Base-by-base conservation (phyloP, 2,329 filamentous ascomycete species). In the Coccinonectria pachysandricola region DNA sequence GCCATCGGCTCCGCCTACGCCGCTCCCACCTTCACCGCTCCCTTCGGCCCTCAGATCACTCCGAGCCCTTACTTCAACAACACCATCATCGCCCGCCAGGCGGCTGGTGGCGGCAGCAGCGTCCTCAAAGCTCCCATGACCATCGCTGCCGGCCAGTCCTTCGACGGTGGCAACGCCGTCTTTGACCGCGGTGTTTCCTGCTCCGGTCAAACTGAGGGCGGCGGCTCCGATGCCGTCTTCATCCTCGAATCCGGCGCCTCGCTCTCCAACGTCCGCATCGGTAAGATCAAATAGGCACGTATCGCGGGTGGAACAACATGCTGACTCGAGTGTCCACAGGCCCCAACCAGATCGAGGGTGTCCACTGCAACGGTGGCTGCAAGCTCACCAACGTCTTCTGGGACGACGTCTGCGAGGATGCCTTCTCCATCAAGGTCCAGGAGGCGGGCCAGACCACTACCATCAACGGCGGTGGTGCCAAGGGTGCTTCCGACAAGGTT, bases 301-400 rank as follows among this genome's bases (percentile, higher is more conserved):
- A n/a, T n/a, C n/a, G n/a, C n/a, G n/a, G n/a, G n/a, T n/a, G n/a
- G n/a, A n/a, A n/a, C n/a, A n/a, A n/a, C n/a, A n/a, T n/a, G n/a
- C n/a, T n/a, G n/a, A n/a, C n/a, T n/a, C n/a, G n/a, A n/a, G n/a
- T n/a, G n/a, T n/a, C n/a, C 8, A 0, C 3, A 43, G 41, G 42
- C 6, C 46, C 50, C 21, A 50, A 61, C 42, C 59, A 63, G 33
- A 45, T 49, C 11, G 60, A 65, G 37, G 61, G 62, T 19, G 52
- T 65, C 6, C 60, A 65, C 48, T 65, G 61, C 36, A 44, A 53
- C 21, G 61, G 61, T 8, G 34, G 49, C 3, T 64, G 61, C 44
- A 61, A 49, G 2, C 30, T 64, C 3, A 51, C 54, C 38, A 58
- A 56, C 15, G 62, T 67, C 25, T 65, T 60, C 56, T 68, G 63